Base-by-base conservation (phyloP, 2,329 filamentous ascomycete genomes). In the Dactylellina haptotyla region DNA sequence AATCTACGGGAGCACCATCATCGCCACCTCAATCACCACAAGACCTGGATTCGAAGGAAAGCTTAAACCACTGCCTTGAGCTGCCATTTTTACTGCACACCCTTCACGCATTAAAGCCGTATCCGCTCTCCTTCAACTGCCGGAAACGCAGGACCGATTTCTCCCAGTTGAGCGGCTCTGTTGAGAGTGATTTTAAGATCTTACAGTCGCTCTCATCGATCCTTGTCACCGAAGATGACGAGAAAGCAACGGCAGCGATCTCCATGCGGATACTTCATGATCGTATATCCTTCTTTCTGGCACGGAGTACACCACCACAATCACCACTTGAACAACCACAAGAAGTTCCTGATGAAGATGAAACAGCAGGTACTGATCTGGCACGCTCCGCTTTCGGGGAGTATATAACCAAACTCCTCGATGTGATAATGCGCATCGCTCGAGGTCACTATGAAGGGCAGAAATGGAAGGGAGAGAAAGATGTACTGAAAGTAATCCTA, bases 71-170 rank as follows among this genome's bases (percentile, higher is more conserved):
- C 46, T 9, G 20, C 39, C 41, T 58, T 12, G 23, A 37, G 32
- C 41, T 62, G 1, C 50, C 66, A 14, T 59, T 64, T 39, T 45
- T 71, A 12, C 58, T 71, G 1, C 54, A 61, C 28, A 23, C 54
- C 1, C 41, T 69, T 18, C 18, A 18, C 16, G 16, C 12, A 5
- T 37, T 61, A 1, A 46, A 54, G 45, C 45, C 32, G 2, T 2
- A 4, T 3, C 63, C 63, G 8, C 14, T 16, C 25, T 41, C 41
- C 1, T 57, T 56, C 32, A 26, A 30, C 10, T 9, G 9, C 18
- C 51, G 50, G 1, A 12, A 20, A 12, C 20, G 16, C 18, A 45
- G 16, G 18, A 25, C 14, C 4, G n/a, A n/a, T 8, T 25, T 34
- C 28, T 16, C 2, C 18, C 25, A 28, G 2, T 9, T 12, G n/a